These are phyloP conservation scores for Salvia miltiorrhiza DNA, from an alignment of 257 asterid genomes.

Conservation along the genomic window DNA sequence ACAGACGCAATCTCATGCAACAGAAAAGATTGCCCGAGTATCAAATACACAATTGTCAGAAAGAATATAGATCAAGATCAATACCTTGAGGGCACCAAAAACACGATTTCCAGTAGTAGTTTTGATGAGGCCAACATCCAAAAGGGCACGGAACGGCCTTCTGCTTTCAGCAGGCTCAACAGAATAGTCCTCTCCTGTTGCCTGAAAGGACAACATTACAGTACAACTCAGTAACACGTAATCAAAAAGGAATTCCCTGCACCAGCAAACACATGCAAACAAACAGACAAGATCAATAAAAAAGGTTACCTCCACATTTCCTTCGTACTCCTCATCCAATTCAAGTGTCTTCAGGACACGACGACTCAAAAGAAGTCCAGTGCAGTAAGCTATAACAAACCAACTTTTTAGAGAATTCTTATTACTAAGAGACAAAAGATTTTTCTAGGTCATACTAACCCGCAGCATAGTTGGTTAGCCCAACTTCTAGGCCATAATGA, in stretches of 20 bases:
- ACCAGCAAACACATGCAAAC: not conserved
- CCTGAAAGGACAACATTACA: conserved; percentile 30
- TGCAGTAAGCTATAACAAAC: conserved; percentile 42
- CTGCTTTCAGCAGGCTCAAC: conserved; percentile 59
- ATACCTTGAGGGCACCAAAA: conserved; percentile 69
- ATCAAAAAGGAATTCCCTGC: not conserved
- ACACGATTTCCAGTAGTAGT: conserved; percentile 66
- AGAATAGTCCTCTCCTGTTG: conserved; percentile 62
- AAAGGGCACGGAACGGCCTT: conserved; percentile 67
- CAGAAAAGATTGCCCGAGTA: no score
- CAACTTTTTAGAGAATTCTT: not conserved
- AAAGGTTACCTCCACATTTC: conserved; percentile 42
- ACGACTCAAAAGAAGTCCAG: conserved; percentile 49
- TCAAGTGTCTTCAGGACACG: conserved; percentile 43
- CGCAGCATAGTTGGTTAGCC: conserved; percentile 83
- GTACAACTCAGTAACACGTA: not conserved
- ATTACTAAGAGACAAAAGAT: not conserved
- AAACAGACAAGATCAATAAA: not conserved
- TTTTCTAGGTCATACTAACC: conserved; percentile 29
- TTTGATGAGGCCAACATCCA: conserved; percentile 54
- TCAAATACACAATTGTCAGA: not conserved
- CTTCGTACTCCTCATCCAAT: conserved; percentile 47
- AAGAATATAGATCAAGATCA: not conserved
- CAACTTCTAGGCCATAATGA: conserved; percentile 72
- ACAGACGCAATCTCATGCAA: not conserved